These are phyloP conservation scores for Gryganskiella cystojenkinii DNA, from an alignment of 192 early-diverging fungal genomes.

Conservation along the genomic window DNA sequence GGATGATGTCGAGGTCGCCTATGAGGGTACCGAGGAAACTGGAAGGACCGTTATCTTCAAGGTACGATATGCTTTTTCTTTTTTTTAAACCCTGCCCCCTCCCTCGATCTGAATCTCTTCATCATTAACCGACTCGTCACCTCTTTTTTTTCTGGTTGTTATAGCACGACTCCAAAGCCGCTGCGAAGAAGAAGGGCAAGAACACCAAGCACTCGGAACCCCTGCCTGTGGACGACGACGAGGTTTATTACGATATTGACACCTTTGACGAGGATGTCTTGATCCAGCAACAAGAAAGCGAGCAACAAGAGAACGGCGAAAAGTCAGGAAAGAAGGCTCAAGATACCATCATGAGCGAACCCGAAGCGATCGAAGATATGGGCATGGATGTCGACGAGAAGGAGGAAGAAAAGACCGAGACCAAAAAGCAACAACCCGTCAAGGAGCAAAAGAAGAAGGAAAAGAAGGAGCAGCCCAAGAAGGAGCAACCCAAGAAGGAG, in stretches of 20 bases:
- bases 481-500: slow-evolving; percentile 19
- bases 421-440: too few species aligned
- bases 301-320: too few species aligned
- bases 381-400: slow-evolving; percentile 15
- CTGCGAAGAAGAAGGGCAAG: slow-evolving; percentile 39
- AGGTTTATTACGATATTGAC: slow-evolving; percentile 78
- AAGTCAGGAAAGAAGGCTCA: slow-evolving; percentile 18
- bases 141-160: neutral
- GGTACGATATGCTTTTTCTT: slow-evolving; percentile 53
- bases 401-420: neutral
- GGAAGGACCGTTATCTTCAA: slow-evolving; percentile 82
- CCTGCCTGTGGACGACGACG: slow-evolving; percentile 55
- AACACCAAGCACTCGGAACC: slow-evolving; percentile 62
- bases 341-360: slow-evolving; percentile 14
- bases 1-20: slow-evolving; percentile 83
- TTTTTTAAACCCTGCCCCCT: neutral
- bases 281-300: slow-evolving; percentile 30
- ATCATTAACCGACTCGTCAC: neutral
- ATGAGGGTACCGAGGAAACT: slow-evolving; percentile 68
- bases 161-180: slow-evolving; percentile 40
- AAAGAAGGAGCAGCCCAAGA: slow-evolving; percentile 1
- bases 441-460: slow-evolving; percentile 14
- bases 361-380: slow-evolving; percentile 6
- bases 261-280: slow-evolving; percentile 77
- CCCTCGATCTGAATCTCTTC: too few species aligned